Percentiles rank a stretch among this genome's conserved stretches.
Evolutionary conservation across 2,329 filamentous ascomycete genomes (phyloP).

Genomic region (Moelleriella libera): DNA sequence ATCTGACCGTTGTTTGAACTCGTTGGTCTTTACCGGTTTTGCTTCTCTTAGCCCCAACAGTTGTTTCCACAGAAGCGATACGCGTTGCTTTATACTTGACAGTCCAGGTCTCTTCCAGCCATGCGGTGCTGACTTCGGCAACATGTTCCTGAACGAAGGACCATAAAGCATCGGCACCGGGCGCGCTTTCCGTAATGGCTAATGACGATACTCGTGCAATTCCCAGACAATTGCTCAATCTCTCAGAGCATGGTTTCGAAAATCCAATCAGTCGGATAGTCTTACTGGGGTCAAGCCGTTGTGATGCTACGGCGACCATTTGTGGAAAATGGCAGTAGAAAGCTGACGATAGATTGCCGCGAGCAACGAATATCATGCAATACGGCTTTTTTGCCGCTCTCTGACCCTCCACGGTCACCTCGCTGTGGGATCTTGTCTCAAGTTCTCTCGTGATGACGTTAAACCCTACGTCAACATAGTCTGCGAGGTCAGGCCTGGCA

Average conservation of each 20-base stretch:
- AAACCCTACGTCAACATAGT: conserved; percentile 49
- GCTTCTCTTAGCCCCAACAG: conserved; percentile 16
- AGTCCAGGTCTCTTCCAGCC: conserved; percentile 23
- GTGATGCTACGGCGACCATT: conserved; percentile 36
- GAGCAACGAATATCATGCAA: conserved; percentile 41
- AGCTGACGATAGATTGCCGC: conserved; percentile 40
- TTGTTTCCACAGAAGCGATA: conserved; percentile 20
- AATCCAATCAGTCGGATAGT: conserved; percentile 47
- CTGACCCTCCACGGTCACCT: not conserved
- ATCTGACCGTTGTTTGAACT: no score
- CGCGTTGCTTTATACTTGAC: conserved; percentile 16
- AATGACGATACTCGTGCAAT: conserved; percentile 52
- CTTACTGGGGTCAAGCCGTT: conserved; percentile 18
- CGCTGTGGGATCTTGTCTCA: conserved; percentile 22
- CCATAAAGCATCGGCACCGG: conserved; percentile 40
- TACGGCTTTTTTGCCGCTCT: conserved; percentile 17
- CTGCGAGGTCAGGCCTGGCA: conserved; percentile 34
- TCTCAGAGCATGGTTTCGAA: conserved; percentile 42
- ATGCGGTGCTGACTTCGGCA: conserved; percentile 34
- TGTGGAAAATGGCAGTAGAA: conserved; percentile 48
- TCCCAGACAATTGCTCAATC: conserved; percentile 40
- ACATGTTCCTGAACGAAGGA: conserved; percentile 41
- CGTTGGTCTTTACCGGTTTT: not conserved
- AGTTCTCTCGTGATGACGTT: conserved; percentile 48
- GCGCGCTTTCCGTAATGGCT: conserved; percentile 41